phyloP scores from a whole-genome alignment of 2,329 filamentous ascomycete species.

The Fusarium albosuccineum region DNA sequence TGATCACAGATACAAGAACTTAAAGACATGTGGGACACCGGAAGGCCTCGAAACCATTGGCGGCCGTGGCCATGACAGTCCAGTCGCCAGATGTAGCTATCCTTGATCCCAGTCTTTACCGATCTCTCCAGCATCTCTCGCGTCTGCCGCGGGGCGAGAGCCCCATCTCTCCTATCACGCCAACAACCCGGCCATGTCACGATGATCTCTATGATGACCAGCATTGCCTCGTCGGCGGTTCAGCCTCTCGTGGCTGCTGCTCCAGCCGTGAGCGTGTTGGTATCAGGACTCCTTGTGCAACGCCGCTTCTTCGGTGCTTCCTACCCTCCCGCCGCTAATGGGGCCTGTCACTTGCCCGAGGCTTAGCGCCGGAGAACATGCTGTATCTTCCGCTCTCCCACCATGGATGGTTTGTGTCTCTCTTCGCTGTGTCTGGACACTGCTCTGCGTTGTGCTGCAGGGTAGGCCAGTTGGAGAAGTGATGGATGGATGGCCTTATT shows the following conservation, averaged over 20 bases:
- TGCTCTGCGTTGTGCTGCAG: conserved; percentile 15
- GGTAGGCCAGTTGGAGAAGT: conserved; percentile 3
- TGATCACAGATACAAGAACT: conserved; percentile 15
- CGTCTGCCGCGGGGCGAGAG: conserved; percentile 16
- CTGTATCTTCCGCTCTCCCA: conserved; percentile 25
- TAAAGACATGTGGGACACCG: conserved; percentile 21
- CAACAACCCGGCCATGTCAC: conserved; percentile 9
- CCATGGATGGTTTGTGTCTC: conserved; percentile 1
- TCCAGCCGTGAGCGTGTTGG: conserved; percentile 5
- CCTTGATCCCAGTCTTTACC: not conserved
- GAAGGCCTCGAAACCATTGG: conserved; percentile 19
- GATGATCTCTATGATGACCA: conserved; percentile 10
- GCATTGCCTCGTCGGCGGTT: conserved; percentile 26
- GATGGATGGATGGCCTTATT: conserved; percentile 2
- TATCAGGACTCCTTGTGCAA: conserved; percentile 24
- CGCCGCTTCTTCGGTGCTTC: conserved; percentile 23
- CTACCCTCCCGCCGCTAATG: conserved; percentile 38
- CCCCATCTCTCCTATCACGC: conserved; percentile 17
- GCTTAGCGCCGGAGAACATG: conserved; percentile 39
- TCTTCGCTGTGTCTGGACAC: conserved; percentile 10
- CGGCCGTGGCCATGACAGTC: not conserved
- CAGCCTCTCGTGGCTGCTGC: conserved; percentile 32
- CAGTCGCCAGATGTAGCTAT: conserved; percentile 3
- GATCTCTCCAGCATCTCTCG: conserved; percentile 20
- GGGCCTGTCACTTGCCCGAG: conserved; percentile 34